These are phyloP conservation scores for Suillus paluster DNA, from an alignment of 768 basidiomycete genomes.

Conservation along the genomic window DNA sequence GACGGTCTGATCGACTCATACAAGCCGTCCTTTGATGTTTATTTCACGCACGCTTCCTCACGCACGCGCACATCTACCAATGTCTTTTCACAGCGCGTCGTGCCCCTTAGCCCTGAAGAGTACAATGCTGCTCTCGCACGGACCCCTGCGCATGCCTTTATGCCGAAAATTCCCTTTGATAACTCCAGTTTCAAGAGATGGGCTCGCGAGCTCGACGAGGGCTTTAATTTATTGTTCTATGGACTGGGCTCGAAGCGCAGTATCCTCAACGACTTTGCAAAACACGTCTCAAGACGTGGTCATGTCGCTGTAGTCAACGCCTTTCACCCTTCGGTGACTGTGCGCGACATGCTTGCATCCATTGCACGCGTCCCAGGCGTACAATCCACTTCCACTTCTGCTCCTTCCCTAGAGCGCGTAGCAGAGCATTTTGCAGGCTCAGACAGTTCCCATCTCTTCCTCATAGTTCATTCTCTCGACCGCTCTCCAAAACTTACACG, in stretches of 20 bases:
- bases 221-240: conserved; percentile 88
- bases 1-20: conserved; percentile 7
- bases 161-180: conserved; percentile 17
- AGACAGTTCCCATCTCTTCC: conserved; percentile 54
- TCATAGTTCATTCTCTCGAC: conserved; percentile 92
- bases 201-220: conserved; percentile 72
- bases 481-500: conserved; percentile 67
- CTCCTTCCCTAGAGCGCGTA: conserved; percentile 59
- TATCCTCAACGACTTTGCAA: conserved; percentile 77
- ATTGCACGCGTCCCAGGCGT: conserved; percentile 49
- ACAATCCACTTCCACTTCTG: conserved; percentile 27
- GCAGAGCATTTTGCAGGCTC: conserved; percentile 58
- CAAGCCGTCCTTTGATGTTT: conserved; percentile 81
- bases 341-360: conserved; percentile 70
- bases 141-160: conserved; percentile 15
- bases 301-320: conserved; percentile 82
- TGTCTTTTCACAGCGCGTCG: conserved; percentile 76
- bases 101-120: conserved; percentile 72
- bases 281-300: conserved; percentile 59
- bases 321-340: conserved; percentile 66
- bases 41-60: conserved; percentile 69
- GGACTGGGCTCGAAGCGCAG: conserved; percentile 88
- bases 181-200: conserved; percentile 58
- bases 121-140: conserved; percentile 43
- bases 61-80: conserved; percentile 76